Evolutionary conservation across 768 basidiomycete species (phyloP).

Genomic region (Crassisporium funariophilum): DNA sequence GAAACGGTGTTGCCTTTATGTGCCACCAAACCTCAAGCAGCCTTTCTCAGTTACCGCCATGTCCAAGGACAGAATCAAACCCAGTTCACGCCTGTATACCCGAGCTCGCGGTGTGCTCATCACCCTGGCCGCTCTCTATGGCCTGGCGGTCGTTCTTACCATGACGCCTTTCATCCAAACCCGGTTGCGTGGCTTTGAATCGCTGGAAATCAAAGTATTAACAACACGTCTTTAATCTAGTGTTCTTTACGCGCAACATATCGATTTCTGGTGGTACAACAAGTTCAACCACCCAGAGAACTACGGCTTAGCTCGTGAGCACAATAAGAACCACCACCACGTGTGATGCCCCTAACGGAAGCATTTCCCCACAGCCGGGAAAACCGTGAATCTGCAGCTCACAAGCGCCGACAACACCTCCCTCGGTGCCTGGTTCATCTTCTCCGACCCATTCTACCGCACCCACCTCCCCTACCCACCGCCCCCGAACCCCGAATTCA

Average conservation of each 20-base stretch:
- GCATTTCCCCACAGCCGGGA: conserved; percentile 47
- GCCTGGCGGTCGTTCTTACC: conserved; percentile 28
- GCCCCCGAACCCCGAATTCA: conserved; percentile 34
- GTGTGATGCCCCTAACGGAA: not conserved
- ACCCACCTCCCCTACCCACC: conserved; percentile 32
- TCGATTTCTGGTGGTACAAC: conserved; percentile 35
- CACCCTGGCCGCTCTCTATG: conserved; percentile 18
- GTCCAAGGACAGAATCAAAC: conserved; percentile 4
- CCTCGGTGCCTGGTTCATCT: conserved; percentile 69
- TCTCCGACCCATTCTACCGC: conserved; percentile 53
- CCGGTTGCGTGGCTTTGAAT: conserved; percentile 28
- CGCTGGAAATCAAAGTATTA: conserved; percentile 3
- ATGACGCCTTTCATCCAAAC: conserved; percentile 43
- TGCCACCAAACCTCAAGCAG: no score
- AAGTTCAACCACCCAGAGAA: conserved; percentile 42
- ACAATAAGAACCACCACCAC: no score
- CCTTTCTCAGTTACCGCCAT: conserved; percentile 19
- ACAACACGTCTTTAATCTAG: conserved; percentile 17
- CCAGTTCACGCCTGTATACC: conserved; percentile 5
- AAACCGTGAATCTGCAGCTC: conserved; percentile 59
- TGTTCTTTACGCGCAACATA: conserved; percentile 40
- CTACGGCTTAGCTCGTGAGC: conserved; percentile 45
- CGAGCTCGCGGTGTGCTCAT: conserved; percentile 14
- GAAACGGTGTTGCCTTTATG: no score
- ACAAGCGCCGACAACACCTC: conserved; percentile 63